Conservation (phyloP, 164 flowering plant species). For the Umbilicus rupestris region DNA sequence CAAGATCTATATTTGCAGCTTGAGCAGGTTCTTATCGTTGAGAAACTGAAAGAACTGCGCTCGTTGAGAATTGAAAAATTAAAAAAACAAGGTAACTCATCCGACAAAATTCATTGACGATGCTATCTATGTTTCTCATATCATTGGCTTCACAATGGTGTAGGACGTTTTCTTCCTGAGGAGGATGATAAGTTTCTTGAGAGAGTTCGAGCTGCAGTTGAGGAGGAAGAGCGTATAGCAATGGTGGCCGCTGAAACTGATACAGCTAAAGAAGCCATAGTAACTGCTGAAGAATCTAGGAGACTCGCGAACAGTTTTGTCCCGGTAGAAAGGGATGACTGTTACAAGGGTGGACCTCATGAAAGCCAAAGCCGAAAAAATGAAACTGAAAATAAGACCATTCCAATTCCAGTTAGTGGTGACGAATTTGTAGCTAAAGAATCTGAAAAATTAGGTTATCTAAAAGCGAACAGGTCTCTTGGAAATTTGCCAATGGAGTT, state of each 20-base stretch:
- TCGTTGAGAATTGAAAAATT: slow-evolving; percentile 75
- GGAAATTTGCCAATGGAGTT: slow-evolving; percentile 70
- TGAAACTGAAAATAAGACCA: slow-evolving; percentile 14
- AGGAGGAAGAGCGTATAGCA: slow-evolving; percentile 93
- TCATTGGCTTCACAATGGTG: slow-evolving; percentile 10
- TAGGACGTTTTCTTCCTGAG: slow-evolving; percentile 94
- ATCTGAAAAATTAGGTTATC: slow-evolving; percentile 27
- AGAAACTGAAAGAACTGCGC: slow-evolving; percentile 84
- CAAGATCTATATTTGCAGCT: slow-evolving; percentile 41
- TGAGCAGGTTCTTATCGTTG: slow-evolving; percentile 78
- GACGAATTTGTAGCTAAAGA: slow-evolving; percentile 21
- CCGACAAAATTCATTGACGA: background rate
- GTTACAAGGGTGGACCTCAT: slow-evolving; percentile 14
- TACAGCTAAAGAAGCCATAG: slow-evolving; percentile 86
- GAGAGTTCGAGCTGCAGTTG: slow-evolving; percentile 84
- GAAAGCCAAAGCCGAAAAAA: slow-evolving; percentile 11
- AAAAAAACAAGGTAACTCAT: slow-evolving; percentile 69
- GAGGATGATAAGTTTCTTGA: slow-evolving; percentile 97
- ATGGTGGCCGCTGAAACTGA: slow-evolving; percentile 67
- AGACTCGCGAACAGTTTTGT: slow-evolving; percentile 23
- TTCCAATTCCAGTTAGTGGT: slow-evolving; percentile 12
- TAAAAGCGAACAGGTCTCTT: slow-evolving; percentile 39
- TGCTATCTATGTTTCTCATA: background rate
- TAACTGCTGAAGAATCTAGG: slow-evolving; percentile 68
- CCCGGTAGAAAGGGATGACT: slow-evolving; percentile 17